Conservation (phyloP, 2,329 filamentous ascomycete species). For the Hypomyces rosellus region DNA sequence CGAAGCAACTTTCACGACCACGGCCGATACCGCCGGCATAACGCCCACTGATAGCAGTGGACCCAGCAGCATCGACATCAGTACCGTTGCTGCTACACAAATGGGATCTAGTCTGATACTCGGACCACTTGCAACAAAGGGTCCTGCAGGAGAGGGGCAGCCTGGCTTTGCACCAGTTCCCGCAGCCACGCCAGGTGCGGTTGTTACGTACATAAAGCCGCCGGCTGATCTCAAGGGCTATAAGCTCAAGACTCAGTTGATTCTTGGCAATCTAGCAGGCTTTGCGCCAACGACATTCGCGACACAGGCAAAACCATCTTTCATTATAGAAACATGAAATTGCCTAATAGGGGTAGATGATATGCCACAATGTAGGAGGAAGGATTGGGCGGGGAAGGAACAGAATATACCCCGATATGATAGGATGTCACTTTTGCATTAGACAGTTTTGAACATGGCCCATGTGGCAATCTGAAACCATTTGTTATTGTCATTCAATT, state of each 20-base stretch:
- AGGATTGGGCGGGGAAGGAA: background rate
- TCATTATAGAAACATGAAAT: background rate
- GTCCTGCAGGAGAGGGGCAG: constrained; percentile 2
- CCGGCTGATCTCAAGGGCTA: constrained; percentile 7
- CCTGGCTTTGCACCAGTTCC: constrained; percentile 1
- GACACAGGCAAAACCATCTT: background rate
- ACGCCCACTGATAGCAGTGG: too few relatives aligned
- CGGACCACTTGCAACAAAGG: too few relatives aligned
- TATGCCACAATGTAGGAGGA: background rate
- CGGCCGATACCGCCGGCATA: background rate
- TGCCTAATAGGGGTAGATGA: background rate
- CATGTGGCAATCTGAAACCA: background rate
- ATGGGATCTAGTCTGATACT: too few relatives aligned
- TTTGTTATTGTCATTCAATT: background rate
- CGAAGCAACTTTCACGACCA: background rate
- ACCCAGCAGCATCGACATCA: too few relatives aligned
- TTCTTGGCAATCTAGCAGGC: constrained; percentile 5
- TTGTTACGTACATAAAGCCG: constrained; percentile 3
- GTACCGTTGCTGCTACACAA: too few relatives aligned
- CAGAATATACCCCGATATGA: background rate
- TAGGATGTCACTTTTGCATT: too few relatives aligned
- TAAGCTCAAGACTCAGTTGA: constrained; percentile 3
- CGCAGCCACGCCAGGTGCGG: constrained; percentile 2
- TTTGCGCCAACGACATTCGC: background rate
- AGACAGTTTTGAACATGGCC: background rate